Percentiles rank a stretch among this genome's conserved stretches.
Conservation (phyloP, 2,329 filamentous ascomycete genomes). For the Ophiosphaerella korrae region DNA sequence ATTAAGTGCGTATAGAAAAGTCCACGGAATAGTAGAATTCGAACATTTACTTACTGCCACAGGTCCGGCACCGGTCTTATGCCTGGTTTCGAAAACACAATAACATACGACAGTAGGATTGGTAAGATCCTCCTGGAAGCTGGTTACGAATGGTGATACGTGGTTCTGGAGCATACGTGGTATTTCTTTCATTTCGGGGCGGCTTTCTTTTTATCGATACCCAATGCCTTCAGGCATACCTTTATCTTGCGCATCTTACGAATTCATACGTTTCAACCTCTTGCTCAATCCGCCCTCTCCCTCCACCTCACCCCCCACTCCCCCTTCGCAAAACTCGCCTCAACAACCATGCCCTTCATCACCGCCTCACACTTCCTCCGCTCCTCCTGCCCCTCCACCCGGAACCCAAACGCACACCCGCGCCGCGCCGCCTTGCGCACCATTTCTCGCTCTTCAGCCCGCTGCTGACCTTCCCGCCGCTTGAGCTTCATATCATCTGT, state of each 20-base stretch:
- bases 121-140: slow-evolving; percentile 25
- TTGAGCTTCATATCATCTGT: slow-evolving; percentile 58
- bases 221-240: slow-evolving; percentile 11
- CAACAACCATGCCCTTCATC: slow-evolving; percentile 63
- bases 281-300: slow-evolving; percentile 41
- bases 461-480: slow-evolving; percentile 55
- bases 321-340: slow-evolving; percentile 65
- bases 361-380: slow-evolving; percentile 62
- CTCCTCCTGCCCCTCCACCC: slow-evolving; percentile 28
- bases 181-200: background rate
- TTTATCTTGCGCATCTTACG: too few relatives aligned
- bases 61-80: slow-evolving; percentile 38
- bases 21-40: too few relatives aligned
- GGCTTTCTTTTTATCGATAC: slow-evolving; percentile 21
- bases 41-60: slow-evolving; percentile 7
- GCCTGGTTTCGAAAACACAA: slow-evolving; percentile 35
- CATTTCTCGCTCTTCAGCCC: slow-evolving; percentile 60
- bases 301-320: slow-evolving; percentile 65
- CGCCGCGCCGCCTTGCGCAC: slow-evolving; percentile 67
- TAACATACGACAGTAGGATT: slow-evolving; percentile 17
- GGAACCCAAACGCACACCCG: slow-evolving; percentile 62
- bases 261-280: background rate
- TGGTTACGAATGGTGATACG: slow-evolving; percentile 24
- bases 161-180: slow-evolving; percentile 1
- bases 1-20: slow-evolving; percentile 42